These are phyloP conservation scores for Stentor coeruleus DNA, from an alignment of 73 alveolate genomes.

Conservation along the genomic window DNA sequence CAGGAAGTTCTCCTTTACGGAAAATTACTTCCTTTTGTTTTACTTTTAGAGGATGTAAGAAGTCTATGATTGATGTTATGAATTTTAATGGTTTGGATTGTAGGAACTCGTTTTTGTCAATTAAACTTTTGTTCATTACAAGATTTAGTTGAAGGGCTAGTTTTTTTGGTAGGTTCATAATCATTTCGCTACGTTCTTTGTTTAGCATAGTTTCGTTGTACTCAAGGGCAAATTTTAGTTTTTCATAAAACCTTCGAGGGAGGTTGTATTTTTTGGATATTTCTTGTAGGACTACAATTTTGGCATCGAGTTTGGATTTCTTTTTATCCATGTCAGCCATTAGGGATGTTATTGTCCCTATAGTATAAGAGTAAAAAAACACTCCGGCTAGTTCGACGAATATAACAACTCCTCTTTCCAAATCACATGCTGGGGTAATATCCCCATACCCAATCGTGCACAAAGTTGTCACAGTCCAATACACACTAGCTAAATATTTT, in stretches of 20 bases:
- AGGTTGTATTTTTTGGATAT: slow-evolving; percentile 42
- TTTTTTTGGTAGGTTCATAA: slow-evolving; percentile 51
- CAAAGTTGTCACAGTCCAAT: slow-evolving; percentile 79
- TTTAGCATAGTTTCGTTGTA: slow-evolving; percentile 45
- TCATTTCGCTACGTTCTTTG: slow-evolving; percentile 33
- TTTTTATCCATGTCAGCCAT: slow-evolving; percentile 50
- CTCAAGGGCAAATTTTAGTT: slow-evolving; percentile 41
- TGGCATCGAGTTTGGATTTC: slow-evolving; percentile 51
- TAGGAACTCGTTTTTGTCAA: slow-evolving; percentile 42
- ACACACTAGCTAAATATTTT: slow-evolving; percentile 30
- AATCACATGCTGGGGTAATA: slow-evolving; percentile 43
- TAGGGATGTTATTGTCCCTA: slow-evolving; percentile 51
- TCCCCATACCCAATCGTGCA: slow-evolving; percentile 94
- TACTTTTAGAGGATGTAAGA: slow-evolving; percentile 66
- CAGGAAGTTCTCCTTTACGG: slow-evolving; percentile 75
- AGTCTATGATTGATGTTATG: slow-evolving; percentile 72
- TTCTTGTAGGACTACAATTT: slow-evolving; percentile 42
- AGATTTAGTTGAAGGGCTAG: slow-evolving; percentile 40
- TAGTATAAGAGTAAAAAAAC: slow-evolving; percentile 53
- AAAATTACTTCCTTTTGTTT: slow-evolving; percentile 66
- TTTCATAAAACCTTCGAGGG: slow-evolving; percentile 36
- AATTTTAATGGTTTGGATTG: slow-evolving; percentile 62
- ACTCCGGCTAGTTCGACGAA: slow-evolving; percentile 60
- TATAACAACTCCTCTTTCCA: slow-evolving; percentile 60
- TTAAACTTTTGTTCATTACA: slow-evolving; percentile 32